Base-by-base conservation (phyloP, 129 eudicot genomes). In the Tagetes patula region DNA sequence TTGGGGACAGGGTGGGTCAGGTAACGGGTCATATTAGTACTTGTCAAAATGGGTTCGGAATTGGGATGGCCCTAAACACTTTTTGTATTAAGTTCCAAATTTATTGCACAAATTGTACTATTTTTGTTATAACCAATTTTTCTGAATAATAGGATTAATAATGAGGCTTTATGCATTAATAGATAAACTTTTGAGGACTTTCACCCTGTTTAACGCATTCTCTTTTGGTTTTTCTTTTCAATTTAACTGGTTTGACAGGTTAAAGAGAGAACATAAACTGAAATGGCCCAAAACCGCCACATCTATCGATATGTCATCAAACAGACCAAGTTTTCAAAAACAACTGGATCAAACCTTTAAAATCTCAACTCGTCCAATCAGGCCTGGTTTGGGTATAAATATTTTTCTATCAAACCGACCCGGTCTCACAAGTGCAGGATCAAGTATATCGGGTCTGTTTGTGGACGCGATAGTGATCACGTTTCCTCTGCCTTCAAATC, bases 391-490 rank as follows among this genome's bases (percentile, higher is more conserved):
- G 30, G 98, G 98, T 64, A 94, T 94, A 38, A 68, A 77, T 52
- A 94, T 94, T 72, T 94, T 94, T 53, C 98, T 81, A 74, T 94
- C 98, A 73, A 94, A 94, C 60, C 98, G 87, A 8, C 98, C 98
- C 1, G 98, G 98, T 79, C 98, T 87, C 6, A 94, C 93, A 77
- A 94, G 98, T 45, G 98, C 98, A 34, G 96, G 86, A 80, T 94
- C 98, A 52, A 94, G 81, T 74, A 94, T 94, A 80, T 94, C 98
- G 6, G 96, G 96, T 84, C 98, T 84, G 78, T 94, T 94, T 49
- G 98, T 94, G 52, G 98, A 94, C 70, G 98, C 98, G 75, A 94
- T 94, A 48, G 98, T 94, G 76, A 94, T 90, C 78, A 94, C 98
- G 12, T 94, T 85, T 66, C 98, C 98, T 84, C 89, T 87, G 77